Percentiles rank a stretch among this genome's conserved stretches.
Conservation (phyloP, 345 rosid genomes). For the Eucalyptus victrix region DNA sequence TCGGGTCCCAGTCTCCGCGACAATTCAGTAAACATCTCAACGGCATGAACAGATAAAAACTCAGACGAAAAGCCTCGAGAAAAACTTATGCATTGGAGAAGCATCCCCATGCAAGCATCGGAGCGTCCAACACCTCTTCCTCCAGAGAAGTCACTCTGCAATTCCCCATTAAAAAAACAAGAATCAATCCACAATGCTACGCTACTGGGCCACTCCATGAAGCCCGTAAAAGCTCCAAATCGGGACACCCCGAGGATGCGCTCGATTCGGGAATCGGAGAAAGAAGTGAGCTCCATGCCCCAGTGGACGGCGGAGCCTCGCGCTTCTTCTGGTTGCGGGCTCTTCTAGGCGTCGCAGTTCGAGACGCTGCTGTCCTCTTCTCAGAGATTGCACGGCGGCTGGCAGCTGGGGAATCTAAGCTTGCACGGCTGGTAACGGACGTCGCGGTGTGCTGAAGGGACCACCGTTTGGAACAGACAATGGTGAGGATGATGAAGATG, state of each 20-base stretch:
- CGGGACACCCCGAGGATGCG: conserved; percentile 12
- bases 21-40: too few relatives aligned
- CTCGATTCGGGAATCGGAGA: conserved; percentile 53
- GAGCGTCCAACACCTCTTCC: conserved; percentile 55
- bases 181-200: neutral
- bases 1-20: too few relatives aligned
- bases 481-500: neutral
- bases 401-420: conserved; percentile 10
- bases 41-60: neutral
- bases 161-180: neutral
- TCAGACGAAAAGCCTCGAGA: neutral
- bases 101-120: conserved; percentile 58
- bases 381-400: neutral
- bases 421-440: conserved; percentile 6
- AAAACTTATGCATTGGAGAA: neutral
- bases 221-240: neutral
- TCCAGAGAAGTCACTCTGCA: conserved; percentile 56
- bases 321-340: conserved; percentile 81
- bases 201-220: neutral
- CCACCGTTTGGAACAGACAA: conserved; percentile 1
- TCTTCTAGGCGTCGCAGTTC: conserved; percentile 38
- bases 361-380: conserved; percentile 15
- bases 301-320: conserved; percentile 68
- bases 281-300: conserved; percentile 74
- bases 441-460: conserved; percentile 13